phyloP scores from a whole-genome alignment of 2,329 filamentous ascomycete species.

The Paracamarosporium sp. region DNA sequence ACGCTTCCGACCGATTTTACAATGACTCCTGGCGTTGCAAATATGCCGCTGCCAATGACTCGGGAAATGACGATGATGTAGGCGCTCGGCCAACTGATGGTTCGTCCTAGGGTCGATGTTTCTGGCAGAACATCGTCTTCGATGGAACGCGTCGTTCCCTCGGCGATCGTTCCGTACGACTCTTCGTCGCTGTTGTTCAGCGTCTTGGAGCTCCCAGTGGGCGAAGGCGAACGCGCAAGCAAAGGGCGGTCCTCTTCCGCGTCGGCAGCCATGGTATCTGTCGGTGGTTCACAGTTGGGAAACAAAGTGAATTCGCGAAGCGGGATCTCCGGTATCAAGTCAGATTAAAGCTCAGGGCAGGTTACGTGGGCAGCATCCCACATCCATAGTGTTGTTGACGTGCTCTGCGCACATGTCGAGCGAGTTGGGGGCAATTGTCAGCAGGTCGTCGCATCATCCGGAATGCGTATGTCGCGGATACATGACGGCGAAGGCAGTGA shows the following conservation, averaged over 20 bases:
- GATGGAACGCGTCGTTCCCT: conserved; percentile 38
- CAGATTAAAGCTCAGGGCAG: background rate
- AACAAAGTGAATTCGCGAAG: conserved; percentile 1
- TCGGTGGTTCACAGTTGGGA: background rate
- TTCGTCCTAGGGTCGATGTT: conserved; percentile 64
- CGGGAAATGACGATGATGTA: conserved; percentile 73
- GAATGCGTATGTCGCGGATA: conserved; percentile 20
- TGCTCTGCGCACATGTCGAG: conserved; percentile 2
- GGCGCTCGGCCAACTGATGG: conserved; percentile 67
- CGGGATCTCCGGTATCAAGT: background rate
- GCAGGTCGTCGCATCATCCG: conserved; percentile 32
- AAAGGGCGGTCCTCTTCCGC: conserved; percentile 27
- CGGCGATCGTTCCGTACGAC: conserved; percentile 15
- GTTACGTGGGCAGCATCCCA: background rate
- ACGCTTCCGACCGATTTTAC: conserved; percentile 71
- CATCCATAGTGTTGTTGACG: background rate
- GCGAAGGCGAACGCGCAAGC: conserved; percentile 22
- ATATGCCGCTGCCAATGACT: conserved; percentile 74
- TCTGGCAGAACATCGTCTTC: conserved; percentile 68
- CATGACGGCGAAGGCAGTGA: conserved; percentile 7
- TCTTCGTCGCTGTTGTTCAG: conserved; percentile 24
- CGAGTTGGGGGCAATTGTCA: conserved; percentile 29
- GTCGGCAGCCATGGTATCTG: conserved; percentile 19
- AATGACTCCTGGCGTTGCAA: conserved; percentile 73
- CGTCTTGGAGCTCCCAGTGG: conserved; percentile 24